Evolutionary conservation across 176 grass and related monocot genomes (phyloP), one percentile per base, ranked within the genome.

Genomic region (Phoenix roebelenii): DNA sequence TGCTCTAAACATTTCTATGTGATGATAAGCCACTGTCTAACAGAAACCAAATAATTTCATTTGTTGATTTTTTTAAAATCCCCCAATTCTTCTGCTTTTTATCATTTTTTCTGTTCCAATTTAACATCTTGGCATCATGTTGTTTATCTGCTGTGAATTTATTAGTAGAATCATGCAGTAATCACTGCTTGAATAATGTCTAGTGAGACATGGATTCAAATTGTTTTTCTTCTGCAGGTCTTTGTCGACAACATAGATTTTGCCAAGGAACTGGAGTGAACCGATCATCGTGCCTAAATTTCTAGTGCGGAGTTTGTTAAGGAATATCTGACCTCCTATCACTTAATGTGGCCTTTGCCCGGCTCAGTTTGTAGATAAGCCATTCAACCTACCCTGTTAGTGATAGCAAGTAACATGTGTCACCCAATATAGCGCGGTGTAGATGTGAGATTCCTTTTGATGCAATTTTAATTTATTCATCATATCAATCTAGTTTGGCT

Each of bases 171-270:
- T 60, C 57, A 49, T 18, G 29, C 10, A 20, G 15, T 39, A 32
- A 5, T 20, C 61, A 52, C 24, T 7, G 3, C 18, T 15, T 18
- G 18, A 26, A 18, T 51, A 30, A 29, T 2, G 26, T 22, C 28
- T 1, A 19, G 24, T 39, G 32, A 39, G 0, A n/a, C 19, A 7
- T 49, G 30, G 7, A 25, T 57, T 59, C 51, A 32, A 22, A 52
- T 56, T 73, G 4, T 12, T 71, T 71, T 0, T 1, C 17, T 52
- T 23, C 24, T 82, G 71, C 54, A 90, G 90, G 90, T 90, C 25
- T 95, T 90, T 17, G 83, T 95, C 23, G 54, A 14, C 10, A 22
- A 56, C 22, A 20, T 56, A 20, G 22, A 56, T 56, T 56, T 18
- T 56, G 18, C 22, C 3, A 22, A 23, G 22, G 54, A 12, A 20